These are phyloP conservation scores for Phoma sp. DNA, from an alignment of 2,329 filamentous ascomycete species.

Conservation along the genomic window DNA sequence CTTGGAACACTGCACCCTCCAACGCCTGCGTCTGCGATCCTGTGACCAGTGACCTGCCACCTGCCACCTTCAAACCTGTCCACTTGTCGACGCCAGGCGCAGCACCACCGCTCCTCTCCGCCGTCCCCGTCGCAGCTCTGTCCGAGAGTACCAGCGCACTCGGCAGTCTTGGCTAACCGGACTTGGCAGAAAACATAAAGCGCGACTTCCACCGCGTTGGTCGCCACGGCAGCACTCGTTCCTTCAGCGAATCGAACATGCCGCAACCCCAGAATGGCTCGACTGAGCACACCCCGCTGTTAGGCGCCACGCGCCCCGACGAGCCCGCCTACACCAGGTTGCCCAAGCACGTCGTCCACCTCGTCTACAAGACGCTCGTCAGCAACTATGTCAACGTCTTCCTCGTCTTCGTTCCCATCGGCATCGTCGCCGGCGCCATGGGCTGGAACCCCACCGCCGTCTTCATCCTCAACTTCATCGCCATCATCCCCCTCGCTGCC, in stretches of 20 bases:
- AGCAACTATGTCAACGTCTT: conserved; percentile 71
- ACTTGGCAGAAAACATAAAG: conserved; percentile 42
- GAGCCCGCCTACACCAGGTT: conserved; percentile 37
- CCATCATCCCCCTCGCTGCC: conserved; percentile 77
- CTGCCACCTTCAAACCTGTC: neutral
- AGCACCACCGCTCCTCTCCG: neutral
- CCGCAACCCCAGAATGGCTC: conserved; percentile 37
- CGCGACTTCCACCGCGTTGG: conserved; percentile 40
- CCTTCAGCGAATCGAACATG: conserved; percentile 24
- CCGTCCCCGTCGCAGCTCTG: neutral
- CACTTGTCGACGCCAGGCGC: conserved; percentile 2
- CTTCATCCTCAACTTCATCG: conserved; percentile 80
- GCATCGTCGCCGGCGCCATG: conserved; percentile 69
- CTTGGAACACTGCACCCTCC: conserved; percentile 3
- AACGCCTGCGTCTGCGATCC: neutral
- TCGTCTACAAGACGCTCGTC: conserved; percentile 52
- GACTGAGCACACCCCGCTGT: conserved; percentile 40
- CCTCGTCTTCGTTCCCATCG: conserved; percentile 75
- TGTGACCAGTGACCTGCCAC: neutral
- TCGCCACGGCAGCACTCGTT: conserved; percentile 28
- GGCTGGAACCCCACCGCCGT: conserved; percentile 70
- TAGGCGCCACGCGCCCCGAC: conserved; percentile 29
- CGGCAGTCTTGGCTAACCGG: conserved; percentile 35
- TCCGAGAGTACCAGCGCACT: conserved; percentile 12
- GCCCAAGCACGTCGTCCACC: conserved; percentile 41